A percentile compares a stretch with the other conserved stretches of the same genome.
Evolutionary conservation across 768 basidiomycete species (phyloP).

Genomic region (Fomitopsis pulvina): DNA sequence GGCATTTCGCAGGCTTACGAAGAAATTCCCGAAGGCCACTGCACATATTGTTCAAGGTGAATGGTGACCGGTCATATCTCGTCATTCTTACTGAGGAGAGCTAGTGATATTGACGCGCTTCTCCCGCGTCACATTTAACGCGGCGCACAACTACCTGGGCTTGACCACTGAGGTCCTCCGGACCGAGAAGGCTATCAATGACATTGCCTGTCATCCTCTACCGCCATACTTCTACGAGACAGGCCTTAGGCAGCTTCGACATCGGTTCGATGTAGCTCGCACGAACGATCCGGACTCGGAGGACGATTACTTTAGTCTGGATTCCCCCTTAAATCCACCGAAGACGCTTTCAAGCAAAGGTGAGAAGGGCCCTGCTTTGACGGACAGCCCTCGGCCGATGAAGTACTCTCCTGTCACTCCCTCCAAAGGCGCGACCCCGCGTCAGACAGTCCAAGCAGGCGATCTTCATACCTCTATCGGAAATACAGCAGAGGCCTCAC

Average conservation of each 20-base stretch:
- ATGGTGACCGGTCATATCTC: not conserved
- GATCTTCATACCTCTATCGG: conserved; percentile 62
- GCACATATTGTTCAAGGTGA: conserved; percentile 93
- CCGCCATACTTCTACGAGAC: conserved; percentile 88
- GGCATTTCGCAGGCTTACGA: conserved; percentile 88
- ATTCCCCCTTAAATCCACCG: conserved; percentile 16
- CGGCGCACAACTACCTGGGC: conserved; percentile 94
- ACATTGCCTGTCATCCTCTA: conserved; percentile 92
- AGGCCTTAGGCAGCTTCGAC: conserved; percentile 82
- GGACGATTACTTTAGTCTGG: conserved; percentile 48
- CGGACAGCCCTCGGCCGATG: conserved; percentile 18
- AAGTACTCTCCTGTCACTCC: conserved; percentile 18
- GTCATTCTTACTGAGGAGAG: not conserved
- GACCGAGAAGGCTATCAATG: conserved; percentile 96
- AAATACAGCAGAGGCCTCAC: conserved; percentile 37
- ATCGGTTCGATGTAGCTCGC: conserved; percentile 66
- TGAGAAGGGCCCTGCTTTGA: conserved; percentile 18
- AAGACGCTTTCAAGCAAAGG: conserved; percentile 4
- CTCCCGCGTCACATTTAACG: conserved; percentile 95
- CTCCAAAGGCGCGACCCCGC: conserved; percentile 29
- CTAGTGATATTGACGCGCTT: conserved; percentile 89
- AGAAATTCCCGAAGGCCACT: conserved; percentile 95
- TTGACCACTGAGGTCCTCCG: conserved; percentile 91
- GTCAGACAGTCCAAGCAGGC: conserved; percentile 65
- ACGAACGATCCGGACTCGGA: conserved; percentile 39